A percentile compares a stretch with the other conserved stretches of the same genome.
phyloP scores from a whole-genome alignment of 2,329 filamentous ascomycete species.

The Neodidymelliopsis sp. region DNA sequence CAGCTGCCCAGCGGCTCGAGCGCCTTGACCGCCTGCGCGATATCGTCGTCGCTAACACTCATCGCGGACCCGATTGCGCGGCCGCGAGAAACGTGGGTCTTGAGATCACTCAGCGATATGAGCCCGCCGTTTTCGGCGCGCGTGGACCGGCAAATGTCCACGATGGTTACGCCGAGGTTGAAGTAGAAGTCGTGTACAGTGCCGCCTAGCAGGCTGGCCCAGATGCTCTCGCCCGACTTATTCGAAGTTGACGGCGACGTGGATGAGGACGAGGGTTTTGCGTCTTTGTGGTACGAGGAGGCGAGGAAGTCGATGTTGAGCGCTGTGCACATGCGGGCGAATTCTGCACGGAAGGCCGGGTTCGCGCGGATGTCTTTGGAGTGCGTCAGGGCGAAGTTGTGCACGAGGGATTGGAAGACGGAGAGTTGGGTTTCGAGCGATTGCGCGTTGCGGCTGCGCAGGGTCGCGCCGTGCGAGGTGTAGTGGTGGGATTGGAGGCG shows the following conservation, averaged over 20 bases:
- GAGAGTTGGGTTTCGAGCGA: conserved; percentile 92
- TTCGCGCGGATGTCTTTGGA: conserved; percentile 95
- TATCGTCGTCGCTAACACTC: conserved; percentile 89
- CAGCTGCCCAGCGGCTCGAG: conserved; percentile 87
- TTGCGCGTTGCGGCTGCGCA: conserved; percentile 83
- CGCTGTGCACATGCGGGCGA: conserved; percentile 96
- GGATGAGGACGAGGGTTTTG: too few species aligned
- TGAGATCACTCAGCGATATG: conserved; percentile 82
- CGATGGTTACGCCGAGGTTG: conserved; percentile 92
- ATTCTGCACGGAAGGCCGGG: conserved; percentile 93
- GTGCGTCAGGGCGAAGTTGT: conserved; percentile 95
- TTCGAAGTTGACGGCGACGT: too few species aligned
- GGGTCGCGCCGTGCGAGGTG: conserved; percentile 83
- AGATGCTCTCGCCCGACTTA: conserved; percentile 77
- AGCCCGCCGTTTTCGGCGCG: conserved; percentile 91
- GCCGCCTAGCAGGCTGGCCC: conserved; percentile 89
- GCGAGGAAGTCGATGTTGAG: conserved; percentile 96
- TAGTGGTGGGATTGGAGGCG: conserved; percentile 84
- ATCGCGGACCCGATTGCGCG: conserved; percentile 72
- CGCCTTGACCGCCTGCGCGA: conserved; percentile 86
- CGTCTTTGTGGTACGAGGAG: conserved; percentile 52
- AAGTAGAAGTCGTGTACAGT: conserved; percentile 99
- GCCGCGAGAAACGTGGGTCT: conserved; percentile 75
- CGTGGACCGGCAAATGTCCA: conserved; percentile 88
- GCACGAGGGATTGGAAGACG: conserved; percentile 93